Conservation (phyloP, 2,329 filamentous ascomycete species). For the Neofusicoccum laricinum region DNA sequence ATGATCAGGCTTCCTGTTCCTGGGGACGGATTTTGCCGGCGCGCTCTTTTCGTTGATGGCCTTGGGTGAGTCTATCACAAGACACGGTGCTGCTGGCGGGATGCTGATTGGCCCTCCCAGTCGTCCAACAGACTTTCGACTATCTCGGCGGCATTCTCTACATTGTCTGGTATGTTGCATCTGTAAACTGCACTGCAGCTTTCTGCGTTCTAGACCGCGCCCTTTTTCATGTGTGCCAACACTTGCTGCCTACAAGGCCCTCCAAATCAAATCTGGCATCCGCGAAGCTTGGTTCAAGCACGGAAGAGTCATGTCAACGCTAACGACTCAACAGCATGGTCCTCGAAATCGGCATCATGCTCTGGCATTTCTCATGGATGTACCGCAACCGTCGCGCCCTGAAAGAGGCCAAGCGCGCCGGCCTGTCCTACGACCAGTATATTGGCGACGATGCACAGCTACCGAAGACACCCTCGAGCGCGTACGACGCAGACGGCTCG, state of each 20-base stretch:
- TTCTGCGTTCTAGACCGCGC: neutral
- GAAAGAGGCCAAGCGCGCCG: conserved; percentile 49
- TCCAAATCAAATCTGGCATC: neutral
- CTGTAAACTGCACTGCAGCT: too few species aligned
- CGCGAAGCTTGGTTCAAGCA: neutral
- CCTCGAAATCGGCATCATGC: conserved; percentile 60
- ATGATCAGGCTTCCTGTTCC: conserved; percentile 51
- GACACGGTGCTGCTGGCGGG: too few species aligned
- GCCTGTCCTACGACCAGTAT: conserved; percentile 57
- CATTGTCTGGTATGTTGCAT: conserved; percentile 53
- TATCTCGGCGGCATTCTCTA: conserved; percentile 60
- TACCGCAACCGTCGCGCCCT: conserved; percentile 54
- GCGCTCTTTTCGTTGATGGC: conserved; percentile 64
- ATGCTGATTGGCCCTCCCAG: conserved; percentile 32
- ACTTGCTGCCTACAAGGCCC: neutral
- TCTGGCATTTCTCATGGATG: conserved; percentile 59
- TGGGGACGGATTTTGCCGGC: conserved; percentile 59
- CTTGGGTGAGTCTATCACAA: conserved; percentile 43
- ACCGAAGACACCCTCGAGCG: neutral
- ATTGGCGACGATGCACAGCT: conserved; percentile 14
- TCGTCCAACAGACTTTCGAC: conserved; percentile 61
- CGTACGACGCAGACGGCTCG: neutral
- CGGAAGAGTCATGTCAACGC: neutral
- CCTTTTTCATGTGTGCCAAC: neutral
- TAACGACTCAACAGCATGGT: conserved; percentile 41